These are phyloP conservation scores for Ganoderma lingzhi DNA, from an alignment of 1,284 basidiomycete genomes.

Conservation along the genomic window DNA sequence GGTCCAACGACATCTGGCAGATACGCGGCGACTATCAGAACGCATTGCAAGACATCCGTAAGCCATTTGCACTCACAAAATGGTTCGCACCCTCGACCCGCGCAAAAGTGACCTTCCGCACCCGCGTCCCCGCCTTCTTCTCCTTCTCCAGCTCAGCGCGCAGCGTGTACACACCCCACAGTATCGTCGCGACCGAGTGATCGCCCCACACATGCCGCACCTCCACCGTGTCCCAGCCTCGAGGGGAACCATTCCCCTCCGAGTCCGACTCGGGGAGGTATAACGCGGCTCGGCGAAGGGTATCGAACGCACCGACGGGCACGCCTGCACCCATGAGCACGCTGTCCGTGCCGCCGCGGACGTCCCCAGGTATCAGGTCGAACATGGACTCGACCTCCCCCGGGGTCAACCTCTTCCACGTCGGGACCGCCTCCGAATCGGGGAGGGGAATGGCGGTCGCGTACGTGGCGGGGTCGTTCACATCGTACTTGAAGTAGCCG, in stretches of 20 bases:
- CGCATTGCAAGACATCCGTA: neutral
- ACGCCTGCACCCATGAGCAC: neutral
- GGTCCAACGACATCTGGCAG: neutral
- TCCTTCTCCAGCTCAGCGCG: neutral
- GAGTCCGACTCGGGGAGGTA: neutral
- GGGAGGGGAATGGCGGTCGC: neutral
- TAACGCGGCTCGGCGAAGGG: neutral
- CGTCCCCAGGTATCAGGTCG: neutral
- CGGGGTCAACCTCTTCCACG: neutral
- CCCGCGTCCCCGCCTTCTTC: neutral
- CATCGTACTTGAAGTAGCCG: constrained; percentile 16
- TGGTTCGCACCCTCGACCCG: constrained; percentile 8
- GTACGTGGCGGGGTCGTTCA: neutral
- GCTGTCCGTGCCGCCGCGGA: neutral
- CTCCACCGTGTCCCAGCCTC: constrained; percentile 18
- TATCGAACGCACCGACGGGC: neutral
- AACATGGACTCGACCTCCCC: neutral
- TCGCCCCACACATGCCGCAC: constrained; percentile 25
- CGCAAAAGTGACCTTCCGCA: constrained; percentile 4
- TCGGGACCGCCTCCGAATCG: constrained; percentile 16
- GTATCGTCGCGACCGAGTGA: constrained; percentile 7
- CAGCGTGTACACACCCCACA: neutral
- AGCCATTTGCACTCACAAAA: constrained; percentile 5
- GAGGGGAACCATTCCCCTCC: neutral
- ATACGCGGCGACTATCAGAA: neutral